These are phyloP conservation scores for Xerocomus minutiporus DNA, from an alignment of 1,284 basidiomycete genomes.

Conservation along the genomic window DNA sequence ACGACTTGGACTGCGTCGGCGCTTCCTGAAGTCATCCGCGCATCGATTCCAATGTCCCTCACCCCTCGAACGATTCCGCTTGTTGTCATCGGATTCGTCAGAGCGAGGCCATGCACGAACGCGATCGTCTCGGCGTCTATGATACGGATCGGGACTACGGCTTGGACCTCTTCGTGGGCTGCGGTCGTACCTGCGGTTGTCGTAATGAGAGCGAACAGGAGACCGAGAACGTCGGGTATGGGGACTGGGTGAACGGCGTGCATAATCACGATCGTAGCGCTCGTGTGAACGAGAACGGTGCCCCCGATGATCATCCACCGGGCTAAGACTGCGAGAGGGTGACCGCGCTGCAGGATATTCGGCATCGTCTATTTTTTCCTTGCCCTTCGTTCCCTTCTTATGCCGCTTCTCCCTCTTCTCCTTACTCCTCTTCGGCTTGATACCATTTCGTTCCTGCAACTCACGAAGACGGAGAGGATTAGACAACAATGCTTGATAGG, in stretches of 20 bases:
- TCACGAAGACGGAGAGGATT: conserved; percentile 87
- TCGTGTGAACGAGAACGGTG: conserved; percentile 38
- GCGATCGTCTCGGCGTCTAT: conserved; percentile 24
- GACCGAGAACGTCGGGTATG: conserved; percentile 38
- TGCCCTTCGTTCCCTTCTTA: conserved; percentile 52
- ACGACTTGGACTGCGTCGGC: conserved; percentile 46
- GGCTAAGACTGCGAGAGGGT: conserved; percentile 39
- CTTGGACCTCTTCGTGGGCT: conserved; percentile 28
- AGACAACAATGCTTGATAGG: conserved; percentile 84
- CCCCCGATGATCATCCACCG: conserved; percentile 22
- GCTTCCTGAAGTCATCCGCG: conserved; percentile 36
- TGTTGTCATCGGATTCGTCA: conserved; percentile 46
- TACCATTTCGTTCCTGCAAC: conserved; percentile 72
- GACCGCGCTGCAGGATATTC: conserved; percentile 32
- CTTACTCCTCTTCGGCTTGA: conserved; percentile 73
- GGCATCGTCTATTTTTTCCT: conserved; percentile 43
- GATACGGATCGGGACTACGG: conserved; percentile 30
- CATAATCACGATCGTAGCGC: conserved; percentile 30
- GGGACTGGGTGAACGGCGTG: conserved; percentile 36
- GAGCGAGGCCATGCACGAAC: conserved; percentile 39
- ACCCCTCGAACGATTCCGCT: conserved; percentile 24
- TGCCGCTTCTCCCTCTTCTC: conserved; percentile 63
- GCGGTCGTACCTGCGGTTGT: conserved; percentile 21
- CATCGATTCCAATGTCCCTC: conserved; percentile 19
- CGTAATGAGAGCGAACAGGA: conserved; percentile 25